phyloP scores from a whole-genome alignment of 2,329 filamentous ascomycete genomes.

The Monosporascus sp. region DNA sequence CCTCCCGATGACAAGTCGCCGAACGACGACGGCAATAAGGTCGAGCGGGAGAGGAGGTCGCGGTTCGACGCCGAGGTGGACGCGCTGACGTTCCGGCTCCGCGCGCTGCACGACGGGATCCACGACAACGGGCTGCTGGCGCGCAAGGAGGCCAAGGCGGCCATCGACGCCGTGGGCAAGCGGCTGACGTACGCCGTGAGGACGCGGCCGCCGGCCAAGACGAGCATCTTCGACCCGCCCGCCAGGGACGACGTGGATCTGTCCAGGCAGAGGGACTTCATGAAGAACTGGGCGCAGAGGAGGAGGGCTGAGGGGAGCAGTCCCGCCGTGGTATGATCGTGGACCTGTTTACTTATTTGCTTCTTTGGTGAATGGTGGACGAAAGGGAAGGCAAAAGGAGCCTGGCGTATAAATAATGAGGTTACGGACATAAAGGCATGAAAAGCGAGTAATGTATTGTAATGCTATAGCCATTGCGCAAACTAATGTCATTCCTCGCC shows the following conservation, averaged over 20 bases:
- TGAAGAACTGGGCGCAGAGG: conserved; percentile 35
- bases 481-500: too few species aligned
- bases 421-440: too few species aligned
- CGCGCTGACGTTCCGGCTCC: conserved; percentile 53
- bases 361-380: too few species aligned
- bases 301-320: neutral
- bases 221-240: conserved; percentile 43
- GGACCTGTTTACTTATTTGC: too few species aligned
- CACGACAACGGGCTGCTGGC: conserved; percentile 68
- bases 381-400: too few species aligned
- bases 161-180: conserved; percentile 68
- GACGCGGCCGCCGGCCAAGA: conserved; percentile 52
- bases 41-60: conserved; percentile 26
- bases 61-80: conserved; percentile 70
- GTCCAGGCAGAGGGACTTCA: conserved; percentile 43
- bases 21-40: conserved; percentile 23
- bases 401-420: too few species aligned
- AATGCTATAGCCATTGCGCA: too few species aligned
- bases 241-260: conserved; percentile 31
- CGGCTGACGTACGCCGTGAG: conserved; percentile 67
- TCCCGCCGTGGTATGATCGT: neutral
- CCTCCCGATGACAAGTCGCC: conserved; percentile 22
- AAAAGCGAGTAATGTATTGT: too few species aligned
- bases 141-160: conserved; percentile 71
- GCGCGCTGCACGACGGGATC: conserved; percentile 56